Conservation (phyloP, 2,329 filamentous ascomycete genomes). For the Coniochaeta prunicola region DNA sequence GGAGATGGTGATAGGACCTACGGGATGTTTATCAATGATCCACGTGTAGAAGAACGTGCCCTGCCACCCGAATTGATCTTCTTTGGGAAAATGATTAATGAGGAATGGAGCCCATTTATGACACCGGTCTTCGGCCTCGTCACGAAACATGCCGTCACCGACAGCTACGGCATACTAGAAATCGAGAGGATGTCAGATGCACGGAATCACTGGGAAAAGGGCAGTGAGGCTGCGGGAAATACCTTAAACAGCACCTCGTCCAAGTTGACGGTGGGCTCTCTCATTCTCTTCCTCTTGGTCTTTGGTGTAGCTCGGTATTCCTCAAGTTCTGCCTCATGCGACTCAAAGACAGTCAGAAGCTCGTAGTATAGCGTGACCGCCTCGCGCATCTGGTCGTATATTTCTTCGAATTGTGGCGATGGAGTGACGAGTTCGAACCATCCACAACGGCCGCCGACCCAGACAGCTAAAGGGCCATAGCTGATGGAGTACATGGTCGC, state of each 20-base stretch:
- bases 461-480: slow-evolving; percentile 45
- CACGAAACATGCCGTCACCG: slow-evolving; percentile 44
- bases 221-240: background rate
- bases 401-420: slow-evolving; percentile 44
- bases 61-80: slow-evolving; percentile 32
- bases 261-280: slow-evolving; percentile 16
- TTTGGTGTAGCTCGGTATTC: slow-evolving; percentile 12
- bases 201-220: background rate
- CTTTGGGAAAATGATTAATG: slow-evolving; percentile 41
- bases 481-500: slow-evolving; percentile 46
- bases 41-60: slow-evolving; percentile 41
- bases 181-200: slow-evolving; percentile 12
- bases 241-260: slow-evolving; percentile 29
- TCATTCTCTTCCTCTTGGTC: slow-evolving; percentile 24
- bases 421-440: slow-evolving; percentile 61
- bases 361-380: slow-evolving; percentile 59
- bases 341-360: slow-evolving; percentile 49
- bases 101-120: slow-evolving; percentile 43
- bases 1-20: slow-evolving; percentile 15
- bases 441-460: slow-evolving; percentile 57
- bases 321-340: slow-evolving; percentile 17
- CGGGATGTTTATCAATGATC: slow-evolving; percentile 32
- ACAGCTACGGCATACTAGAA: slow-evolving; percentile 41
- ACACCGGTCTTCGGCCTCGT: slow-evolving; percentile 40
- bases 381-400: slow-evolving; percentile 54